phyloP scores from a whole-genome alignment of 768 basidiomycete genomes.

The Omphalotus guepiniiformis region DNA sequence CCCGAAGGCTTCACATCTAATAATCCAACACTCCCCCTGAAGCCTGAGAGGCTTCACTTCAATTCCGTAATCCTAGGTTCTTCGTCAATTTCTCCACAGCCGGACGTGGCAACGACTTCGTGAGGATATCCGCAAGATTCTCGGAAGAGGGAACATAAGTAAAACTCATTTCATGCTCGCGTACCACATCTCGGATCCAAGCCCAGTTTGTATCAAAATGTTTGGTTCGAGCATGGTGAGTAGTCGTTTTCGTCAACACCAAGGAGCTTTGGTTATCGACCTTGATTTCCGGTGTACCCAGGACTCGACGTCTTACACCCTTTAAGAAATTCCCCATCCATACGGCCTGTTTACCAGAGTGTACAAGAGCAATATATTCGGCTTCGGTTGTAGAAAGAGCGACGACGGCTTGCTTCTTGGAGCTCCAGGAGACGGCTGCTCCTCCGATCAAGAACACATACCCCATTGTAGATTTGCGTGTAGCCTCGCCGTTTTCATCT shows the following conservation, averaged over 20 bases:
- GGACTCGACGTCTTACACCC: slow-evolving; percentile 16
- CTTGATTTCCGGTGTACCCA: slow-evolving; percentile 12
- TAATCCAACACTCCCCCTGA: slow-evolving; percentile 9
- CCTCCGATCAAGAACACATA: slow-evolving; percentile 18
- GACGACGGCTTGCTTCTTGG: slow-evolving; percentile 21
- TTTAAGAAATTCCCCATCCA: slow-evolving; percentile 25
- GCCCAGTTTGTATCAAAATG: slow-evolving; percentile 24
- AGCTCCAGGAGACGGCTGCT: slow-evolving; percentile 19
- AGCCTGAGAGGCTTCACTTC: background rate
- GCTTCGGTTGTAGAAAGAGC: slow-evolving; percentile 32
- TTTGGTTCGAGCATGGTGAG: slow-evolving; percentile 24
- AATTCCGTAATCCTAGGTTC: background rate
- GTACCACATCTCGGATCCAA: slow-evolving; percentile 12
- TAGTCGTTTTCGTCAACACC: slow-evolving; percentile 22
- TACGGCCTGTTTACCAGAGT: slow-evolving; percentile 18
- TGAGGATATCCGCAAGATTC: slow-evolving; percentile 12
- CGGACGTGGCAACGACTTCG: slow-evolving; percentile 12
- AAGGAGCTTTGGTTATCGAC: slow-evolving; percentile 27
- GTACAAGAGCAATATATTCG: slow-evolving; percentile 28
- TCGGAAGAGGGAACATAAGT: slow-evolving; percentile 7
- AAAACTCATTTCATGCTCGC: slow-evolving; percentile 6
- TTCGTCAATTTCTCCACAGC: background rate
- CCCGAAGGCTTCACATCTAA: too few relatives aligned
- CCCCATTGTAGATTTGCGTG: slow-evolving; percentile 18
- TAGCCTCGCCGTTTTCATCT: slow-evolving; percentile 15